Conservation (phyloP, 495 filamentous ascomycete species). For the Lasiosphaeriaceae sp. region DNA sequence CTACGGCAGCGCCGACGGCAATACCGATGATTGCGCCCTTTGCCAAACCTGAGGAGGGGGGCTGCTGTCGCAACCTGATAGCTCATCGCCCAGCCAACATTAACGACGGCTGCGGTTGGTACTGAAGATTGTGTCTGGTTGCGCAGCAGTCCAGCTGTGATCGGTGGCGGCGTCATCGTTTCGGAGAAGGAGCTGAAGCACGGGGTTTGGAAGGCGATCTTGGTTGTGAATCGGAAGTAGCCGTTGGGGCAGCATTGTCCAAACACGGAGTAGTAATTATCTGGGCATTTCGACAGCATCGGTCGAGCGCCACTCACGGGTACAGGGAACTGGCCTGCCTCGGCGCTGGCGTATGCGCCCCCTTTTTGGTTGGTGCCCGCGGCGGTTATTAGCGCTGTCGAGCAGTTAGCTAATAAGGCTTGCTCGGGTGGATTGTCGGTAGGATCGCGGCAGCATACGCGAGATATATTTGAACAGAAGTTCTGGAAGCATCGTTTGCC, state of each 20-base stretch:
- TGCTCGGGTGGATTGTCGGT: too few species aligned
- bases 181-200: constrained; percentile 21
- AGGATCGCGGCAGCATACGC: constrained; percentile 1
- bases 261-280: constrained; percentile 25
- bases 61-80: constrained; percentile 12
- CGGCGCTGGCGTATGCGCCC: constrained; percentile 9
- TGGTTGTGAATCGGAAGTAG: constrained; percentile 24
- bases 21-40: constrained; percentile 18
- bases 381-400: background rate
- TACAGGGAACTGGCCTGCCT: constrained; percentile 15
- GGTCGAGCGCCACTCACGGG: constrained; percentile 10
- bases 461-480: constrained; percentile 11
- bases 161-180: constrained; percentile 12
- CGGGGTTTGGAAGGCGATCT: constrained; percentile 20
- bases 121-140: constrained; percentile 17
- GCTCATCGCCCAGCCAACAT: constrained; percentile 23
- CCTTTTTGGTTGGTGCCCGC: background rate
- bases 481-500: background rate
- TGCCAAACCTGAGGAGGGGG: constrained; percentile 4
- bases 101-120: constrained; percentile 23
- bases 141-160: constrained; percentile 15
- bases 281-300: constrained; percentile 14
- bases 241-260: constrained; percentile 26
- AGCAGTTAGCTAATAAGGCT: background rate
- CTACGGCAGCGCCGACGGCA: constrained; percentile 12